Base-by-base conservation (phyloP, 2,329 filamentous ascomycete genomes). In the Calonectria hawksworthii region DNA sequence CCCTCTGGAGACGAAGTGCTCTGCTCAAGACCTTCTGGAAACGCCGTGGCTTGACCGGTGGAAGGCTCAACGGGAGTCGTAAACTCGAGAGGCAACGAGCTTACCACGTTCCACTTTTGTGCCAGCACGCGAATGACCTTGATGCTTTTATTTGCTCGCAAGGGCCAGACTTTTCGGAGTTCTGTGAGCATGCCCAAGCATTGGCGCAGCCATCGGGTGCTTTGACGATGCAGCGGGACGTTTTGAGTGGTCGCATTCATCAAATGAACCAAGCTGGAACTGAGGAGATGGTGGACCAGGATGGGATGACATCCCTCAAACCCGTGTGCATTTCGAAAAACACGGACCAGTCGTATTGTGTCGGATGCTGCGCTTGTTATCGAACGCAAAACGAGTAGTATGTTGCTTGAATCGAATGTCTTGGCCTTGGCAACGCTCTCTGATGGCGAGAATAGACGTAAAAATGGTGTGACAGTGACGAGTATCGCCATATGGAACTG, bases 401-500 rank as follows among this genome's bases (percentile, higher is more conserved):
- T 63, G 7, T 36, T 63, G 8, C 36, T 63, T 23, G 56, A 63
- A 18, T 41, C 56, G n/a, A 38, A 16, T 3, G 32, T 28, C 7
- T 41, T 26, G 4, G 41, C n/a, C 8, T 63, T 26, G 26, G 36
- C n/a, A 41, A 41, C n/a, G 18, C 7, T n/a, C 1, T 1, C 23
- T 6, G 34, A 28, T 23, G 7, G 41, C 10, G 56, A 63, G 11
- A 63, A 63, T 7, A 63, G 34, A 3, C 56, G 56, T 1, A 63
- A 38, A 23, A 63, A 63, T 9, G 56, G 56, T 8, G 56, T 63
- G 1, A 63, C 56, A 5, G 56, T 63, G 14, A 63, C 56, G 16
- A 63, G 56, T 7, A 63, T 63, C 10, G 56, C 56, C 56, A 63
- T 63, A 23, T 63, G 56, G 14, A 63, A 63, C n/a, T 63, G 56